Percentiles rank a stretch among this genome's conserved stretches.
phyloP scores from a whole-genome alignment of 495 filamentous ascomycete genomes.

The Aspergillus baeticus region DNA sequence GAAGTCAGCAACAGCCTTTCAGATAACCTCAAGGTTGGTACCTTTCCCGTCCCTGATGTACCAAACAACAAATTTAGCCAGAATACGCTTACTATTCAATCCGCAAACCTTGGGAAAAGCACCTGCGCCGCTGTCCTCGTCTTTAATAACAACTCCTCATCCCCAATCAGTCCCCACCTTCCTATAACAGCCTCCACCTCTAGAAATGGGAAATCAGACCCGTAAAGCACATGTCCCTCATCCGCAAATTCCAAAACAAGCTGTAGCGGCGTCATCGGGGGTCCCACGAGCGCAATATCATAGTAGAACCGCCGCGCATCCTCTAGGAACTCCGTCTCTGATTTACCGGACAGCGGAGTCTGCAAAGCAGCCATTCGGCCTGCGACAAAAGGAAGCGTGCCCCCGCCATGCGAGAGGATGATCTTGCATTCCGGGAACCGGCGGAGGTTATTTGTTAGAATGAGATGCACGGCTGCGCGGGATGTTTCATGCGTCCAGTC shows the following conservation, averaged over 20 bases:
- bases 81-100: neutral
- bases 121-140: neutral
- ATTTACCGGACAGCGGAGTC: neutral
- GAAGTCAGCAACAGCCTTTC: too few species aligned
- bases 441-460: conserved; percentile 31
- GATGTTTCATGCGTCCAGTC: conserved; percentile 49
- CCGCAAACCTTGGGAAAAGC: neutral
- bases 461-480: conserved; percentile 30
- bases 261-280: neutral
- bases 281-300: neutral
- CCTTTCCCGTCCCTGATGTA: too few species aligned
- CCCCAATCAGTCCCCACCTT: neutral
- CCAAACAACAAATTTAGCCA: too few species aligned
- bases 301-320: neutral
- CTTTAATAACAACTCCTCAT: neutral
- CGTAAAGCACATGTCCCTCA: neutral
- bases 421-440: conserved; percentile 10
- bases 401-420: conserved; percentile 51
- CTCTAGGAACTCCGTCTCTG: neutral
- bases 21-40: too few species aligned
- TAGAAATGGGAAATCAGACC: neutral
- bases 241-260: neutral
- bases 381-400: conserved; percentile 45
- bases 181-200: neutral
- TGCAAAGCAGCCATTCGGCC: conserved; percentile 20